Conservation (phyloP, 2,329 filamentous ascomycete species). For the Pestalotiopsis sp. region DNA sequence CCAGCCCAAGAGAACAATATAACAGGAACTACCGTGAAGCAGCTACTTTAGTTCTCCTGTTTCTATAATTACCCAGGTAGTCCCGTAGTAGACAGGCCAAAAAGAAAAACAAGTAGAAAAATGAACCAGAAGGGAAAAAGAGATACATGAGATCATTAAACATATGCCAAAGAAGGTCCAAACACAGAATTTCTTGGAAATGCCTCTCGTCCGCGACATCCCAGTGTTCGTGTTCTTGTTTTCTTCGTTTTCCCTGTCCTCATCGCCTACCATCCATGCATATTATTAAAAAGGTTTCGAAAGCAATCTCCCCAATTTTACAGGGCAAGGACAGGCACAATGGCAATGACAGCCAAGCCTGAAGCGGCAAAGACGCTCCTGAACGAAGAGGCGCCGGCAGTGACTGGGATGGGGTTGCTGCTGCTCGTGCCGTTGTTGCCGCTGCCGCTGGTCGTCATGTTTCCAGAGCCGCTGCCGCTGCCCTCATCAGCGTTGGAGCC, state of each 20-base stretch:
- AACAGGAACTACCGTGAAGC: background rate
- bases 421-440: conserved; percentile 19
- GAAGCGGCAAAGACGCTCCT: conserved; percentile 29
- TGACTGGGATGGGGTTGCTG: conserved; percentile 20
- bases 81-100: background rate
- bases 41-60: background rate
- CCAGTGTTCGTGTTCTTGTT: background rate
- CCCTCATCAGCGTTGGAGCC: conserved; percentile 3
- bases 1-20: background rate
- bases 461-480: background rate
- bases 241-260: background rate
- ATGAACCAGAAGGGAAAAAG: background rate
- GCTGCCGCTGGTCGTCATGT: conserved; percentile 15
- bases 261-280: background rate
- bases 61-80: background rate
- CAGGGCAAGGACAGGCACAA: conserved; percentile 30
- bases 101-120: background rate
- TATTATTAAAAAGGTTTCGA: background rate
- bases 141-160: conserved; percentile 8
- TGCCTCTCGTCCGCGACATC: background rate
- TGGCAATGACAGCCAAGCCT: conserved; percentile 28
- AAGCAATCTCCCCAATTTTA: conserved; percentile 18
- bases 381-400: conserved; percentile 28
- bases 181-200: background rate
- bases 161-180: conserved; percentile 3